These are phyloP conservation scores for Trapa bicornis DNA, from an alignment of 345 rosid genomes.

Conservation along the genomic window DNA sequence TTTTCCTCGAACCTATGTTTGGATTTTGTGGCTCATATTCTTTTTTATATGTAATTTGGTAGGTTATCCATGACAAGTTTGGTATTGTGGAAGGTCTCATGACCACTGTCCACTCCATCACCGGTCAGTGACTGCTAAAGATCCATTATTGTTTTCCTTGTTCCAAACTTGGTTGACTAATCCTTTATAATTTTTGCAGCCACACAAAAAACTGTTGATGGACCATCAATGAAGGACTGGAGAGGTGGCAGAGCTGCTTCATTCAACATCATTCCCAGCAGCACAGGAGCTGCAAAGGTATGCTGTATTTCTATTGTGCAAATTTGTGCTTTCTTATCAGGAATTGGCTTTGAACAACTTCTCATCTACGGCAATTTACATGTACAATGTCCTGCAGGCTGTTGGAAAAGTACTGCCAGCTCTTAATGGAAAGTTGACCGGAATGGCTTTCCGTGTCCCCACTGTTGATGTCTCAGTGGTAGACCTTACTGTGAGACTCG, in stretches of 20 bases:
- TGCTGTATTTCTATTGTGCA: not conserved
- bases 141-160: not conserved
- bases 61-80: conserved; percentile 51
- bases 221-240: conserved; percentile 73
- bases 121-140: conserved; percentile 21
- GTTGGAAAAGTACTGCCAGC: conserved; percentile 57
- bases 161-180: not conserved
- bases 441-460: conserved; percentile 68
- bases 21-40: not conserved
- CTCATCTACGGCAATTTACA: not conserved
- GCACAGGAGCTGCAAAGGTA: conserved; percentile 75
- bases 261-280: conserved; percentile 61
- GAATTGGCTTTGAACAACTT: not conserved
- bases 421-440: conserved; percentile 53
- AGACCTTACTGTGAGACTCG: conserved; percentile 58
- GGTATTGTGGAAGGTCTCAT: conserved; percentile 69
- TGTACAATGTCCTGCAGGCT: conserved; percentile 21
- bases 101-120: conserved; percentile 65
- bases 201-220: conserved; percentile 65
- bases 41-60: not conserved
- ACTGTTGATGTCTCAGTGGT: conserved; percentile 67
- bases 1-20: not conserved
- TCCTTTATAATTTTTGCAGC: conserved; percentile 16
- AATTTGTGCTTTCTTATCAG: not conserved
- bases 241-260: conserved; percentile 75